Percentiles rank a stretch among this genome's conserved stretches.
Conservation (phyloP, 768 basidiomycete genomes). For the Pleurotus tuoliensis region DNA sequence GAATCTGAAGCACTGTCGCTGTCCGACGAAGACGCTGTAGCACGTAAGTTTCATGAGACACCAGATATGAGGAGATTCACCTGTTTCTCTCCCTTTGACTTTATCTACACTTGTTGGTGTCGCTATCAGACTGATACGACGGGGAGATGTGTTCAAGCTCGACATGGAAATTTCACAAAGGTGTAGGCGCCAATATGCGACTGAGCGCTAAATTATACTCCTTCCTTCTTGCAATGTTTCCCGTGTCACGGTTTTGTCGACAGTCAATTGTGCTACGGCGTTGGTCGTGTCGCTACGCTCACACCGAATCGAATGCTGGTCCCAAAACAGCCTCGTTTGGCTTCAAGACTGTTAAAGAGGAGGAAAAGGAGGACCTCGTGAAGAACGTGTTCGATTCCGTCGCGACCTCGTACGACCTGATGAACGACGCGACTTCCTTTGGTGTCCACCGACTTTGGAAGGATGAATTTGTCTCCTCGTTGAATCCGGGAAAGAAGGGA, state of each 20-base stretch:
- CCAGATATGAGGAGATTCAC: slow-evolving; percentile 14
- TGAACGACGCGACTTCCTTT: slow-evolving; percentile 99
- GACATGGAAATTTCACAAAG: neutral
- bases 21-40: slow-evolving; percentile 9
- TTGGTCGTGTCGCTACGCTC: slow-evolving; percentile 21
- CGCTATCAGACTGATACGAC: no score
- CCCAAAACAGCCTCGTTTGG: slow-evolving; percentile 82
- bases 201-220: neutral
- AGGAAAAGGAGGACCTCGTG: slow-evolving; percentile 85
- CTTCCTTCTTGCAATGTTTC: slow-evolving; percentile 9
- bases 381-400: slow-evolving; percentile 94
- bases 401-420: slow-evolving; percentile 91
- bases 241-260: slow-evolving; percentile 12
- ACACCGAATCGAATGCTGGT: slow-evolving; percentile 8
- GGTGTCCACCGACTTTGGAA: slow-evolving; percentile 98
- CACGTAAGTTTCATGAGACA: neutral
- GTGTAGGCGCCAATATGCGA: neutral
- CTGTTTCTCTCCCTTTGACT: slow-evolving; percentile 42
- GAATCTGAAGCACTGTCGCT: slow-evolving; percentile 28
- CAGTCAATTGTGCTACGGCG: slow-evolving; percentile 9
- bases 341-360: slow-evolving; percentile 84
- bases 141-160: neutral
- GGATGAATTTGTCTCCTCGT: slow-evolving; percentile 73
- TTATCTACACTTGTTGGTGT: slow-evolving; percentile 22
- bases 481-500: slow-evolving; percentile 75